Conservation (phyloP, 345 rosid species). For the Salix arbutifolia region DNA sequence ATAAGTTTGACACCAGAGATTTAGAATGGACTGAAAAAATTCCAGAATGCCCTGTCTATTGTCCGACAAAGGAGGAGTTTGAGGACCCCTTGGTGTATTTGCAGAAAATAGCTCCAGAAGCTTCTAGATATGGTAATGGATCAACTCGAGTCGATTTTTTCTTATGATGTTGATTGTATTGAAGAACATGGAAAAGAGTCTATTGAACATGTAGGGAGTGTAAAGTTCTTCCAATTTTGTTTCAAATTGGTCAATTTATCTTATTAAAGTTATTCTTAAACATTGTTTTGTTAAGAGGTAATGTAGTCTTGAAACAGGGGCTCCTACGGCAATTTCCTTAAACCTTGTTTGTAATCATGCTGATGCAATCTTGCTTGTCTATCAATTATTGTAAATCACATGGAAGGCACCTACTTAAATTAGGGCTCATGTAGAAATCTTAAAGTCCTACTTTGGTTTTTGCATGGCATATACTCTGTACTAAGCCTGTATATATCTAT, state of each 20-base stretch:
- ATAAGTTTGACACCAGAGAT: slow-evolving; percentile 67
- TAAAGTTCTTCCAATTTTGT: neutral
- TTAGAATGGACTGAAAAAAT: slow-evolving; percentile 84
- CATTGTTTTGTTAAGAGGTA: neutral
- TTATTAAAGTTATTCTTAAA: neutral
- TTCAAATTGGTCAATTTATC: neutral
- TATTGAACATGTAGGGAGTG: neutral
- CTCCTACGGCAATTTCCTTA: neutral
- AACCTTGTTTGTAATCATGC: neutral
- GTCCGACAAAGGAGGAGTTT: slow-evolving; percentile 92
- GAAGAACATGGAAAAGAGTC: neutral
- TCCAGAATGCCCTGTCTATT: slow-evolving; percentile 91
- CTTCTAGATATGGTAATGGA: slow-evolving; percentile 80
- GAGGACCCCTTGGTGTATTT: slow-evolving; percentile 90
- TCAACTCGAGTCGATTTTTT: neutral
- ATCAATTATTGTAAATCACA: neutral
- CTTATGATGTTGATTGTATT: neutral
- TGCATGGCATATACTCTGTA: neutral
- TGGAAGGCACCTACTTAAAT: neutral
- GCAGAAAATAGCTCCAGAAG: slow-evolving; percentile 90
- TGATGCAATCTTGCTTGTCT: neutral
- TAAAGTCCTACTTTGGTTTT: neutral
- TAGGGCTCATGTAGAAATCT: neutral
- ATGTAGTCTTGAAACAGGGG: neutral
- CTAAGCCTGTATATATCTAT: neutral